These are phyloP conservation scores for Aaosphaeria pasadenensis DNA, from an alignment of 2,329 filamentous ascomycete species.

Conservation along the genomic window DNA sequence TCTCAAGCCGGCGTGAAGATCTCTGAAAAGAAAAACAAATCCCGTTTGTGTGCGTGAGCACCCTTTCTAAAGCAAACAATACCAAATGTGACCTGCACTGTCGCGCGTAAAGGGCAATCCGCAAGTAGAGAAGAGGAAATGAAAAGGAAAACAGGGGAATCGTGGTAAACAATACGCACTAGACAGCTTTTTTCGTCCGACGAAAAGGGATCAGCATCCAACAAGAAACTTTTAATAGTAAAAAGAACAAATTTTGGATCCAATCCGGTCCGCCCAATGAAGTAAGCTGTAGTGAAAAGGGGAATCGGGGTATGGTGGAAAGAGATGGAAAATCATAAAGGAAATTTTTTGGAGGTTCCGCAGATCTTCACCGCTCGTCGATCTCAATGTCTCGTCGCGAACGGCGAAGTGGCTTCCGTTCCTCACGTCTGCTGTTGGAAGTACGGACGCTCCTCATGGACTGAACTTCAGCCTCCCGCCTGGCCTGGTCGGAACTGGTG, in stretches of 20 bases:
- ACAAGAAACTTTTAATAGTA: conserved; percentile 11
- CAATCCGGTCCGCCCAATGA: conserved; percentile 18
- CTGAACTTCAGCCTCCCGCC: conserved; percentile 29
- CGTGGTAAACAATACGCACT: background rate
- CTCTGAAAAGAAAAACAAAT: background rate
- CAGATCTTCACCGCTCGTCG: background rate
- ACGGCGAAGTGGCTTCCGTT: conserved; percentile 15
- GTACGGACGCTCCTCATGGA: conserved; percentile 22
- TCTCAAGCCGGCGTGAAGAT: conserved; percentile 20
- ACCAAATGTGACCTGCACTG: conserved; percentile 32
- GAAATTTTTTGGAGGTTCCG: too few species aligned
- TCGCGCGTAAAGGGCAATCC: conserved; percentile 20
- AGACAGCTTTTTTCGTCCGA: conserved; percentile 10
- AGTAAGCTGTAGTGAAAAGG: conserved; percentile 5
- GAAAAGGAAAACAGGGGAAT: conserved; percentile 10
- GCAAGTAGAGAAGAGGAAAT: conserved; percentile 2
- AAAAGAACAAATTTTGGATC: conserved; percentile 15
- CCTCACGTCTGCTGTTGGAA: conserved; percentile 23
- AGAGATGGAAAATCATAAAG: too few species aligned
- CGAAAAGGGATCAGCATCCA: conserved; percentile 10
- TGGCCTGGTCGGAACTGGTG: conserved; percentile 8
- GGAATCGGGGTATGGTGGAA: too few species aligned
- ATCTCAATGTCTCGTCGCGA: conserved; percentile 17
- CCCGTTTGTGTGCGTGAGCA: conserved; percentile 33
- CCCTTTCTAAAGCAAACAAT: conserved; percentile 35